Conservation (phyloP, 306 rosid species). For the Echinosophora koreensis region DNA sequence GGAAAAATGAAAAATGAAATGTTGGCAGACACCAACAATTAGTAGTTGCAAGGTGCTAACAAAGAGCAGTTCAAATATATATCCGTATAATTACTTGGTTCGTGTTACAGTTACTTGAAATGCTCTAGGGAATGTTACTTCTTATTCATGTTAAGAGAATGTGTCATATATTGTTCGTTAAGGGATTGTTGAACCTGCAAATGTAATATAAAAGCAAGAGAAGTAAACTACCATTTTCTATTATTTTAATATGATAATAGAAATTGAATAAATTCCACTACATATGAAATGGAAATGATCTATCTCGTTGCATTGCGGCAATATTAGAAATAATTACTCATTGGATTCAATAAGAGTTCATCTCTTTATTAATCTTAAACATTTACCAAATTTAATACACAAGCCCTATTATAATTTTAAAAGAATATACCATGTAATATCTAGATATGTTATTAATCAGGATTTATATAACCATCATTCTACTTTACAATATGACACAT, state of each 20-base stretch:
- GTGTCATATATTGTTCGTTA: not conserved
- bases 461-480: not conserved
- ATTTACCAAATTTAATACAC: not conserved
- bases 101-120: not conserved
- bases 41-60: not conserved
- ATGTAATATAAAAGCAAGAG: too few relatives aligned
- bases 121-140: not conserved
- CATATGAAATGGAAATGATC: not conserved
- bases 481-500: conserved; percentile 31
- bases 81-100: not conserved
- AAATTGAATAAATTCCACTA: not conserved
- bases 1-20: not conserved
- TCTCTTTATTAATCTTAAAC: not conserved
- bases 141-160: not conserved
- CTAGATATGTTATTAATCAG: not conserved
- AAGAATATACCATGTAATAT: not conserved
- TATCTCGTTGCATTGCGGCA: not conserved
- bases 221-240: not conserved
- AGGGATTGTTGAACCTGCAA: not conserved
- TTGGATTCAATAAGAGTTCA: not conserved
- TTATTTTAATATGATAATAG: not conserved
- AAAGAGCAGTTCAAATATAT: not conserved
- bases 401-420: not conserved
- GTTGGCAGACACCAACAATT: not conserved
- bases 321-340: not conserved